Percentiles rank a stretch among this genome's conserved stretches.
These are phyloP conservation scores for Phialophora tarda DNA, from an alignment of 2,329 filamentous ascomycete genomes.

Conservation along the genomic window DNA sequence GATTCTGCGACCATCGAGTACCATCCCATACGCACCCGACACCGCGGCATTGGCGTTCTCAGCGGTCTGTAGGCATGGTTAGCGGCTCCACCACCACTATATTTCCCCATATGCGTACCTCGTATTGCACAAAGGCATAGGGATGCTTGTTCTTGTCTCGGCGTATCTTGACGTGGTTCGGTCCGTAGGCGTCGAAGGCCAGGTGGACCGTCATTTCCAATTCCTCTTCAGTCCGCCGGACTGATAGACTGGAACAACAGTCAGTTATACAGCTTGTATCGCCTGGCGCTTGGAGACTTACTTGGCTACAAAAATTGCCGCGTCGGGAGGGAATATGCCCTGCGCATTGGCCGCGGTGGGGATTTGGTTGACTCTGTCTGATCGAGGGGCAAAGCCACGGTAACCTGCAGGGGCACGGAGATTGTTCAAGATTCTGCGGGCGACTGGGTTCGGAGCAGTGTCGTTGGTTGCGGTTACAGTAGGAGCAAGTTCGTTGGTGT, in stretches of 20 bases:
- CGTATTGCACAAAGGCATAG: conserved; percentile 49
- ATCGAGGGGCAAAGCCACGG: conserved; percentile 35
- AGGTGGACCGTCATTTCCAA: conserved; percentile 42
- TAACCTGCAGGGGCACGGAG: conserved; percentile 10
- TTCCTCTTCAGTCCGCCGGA: conserved; percentile 40
- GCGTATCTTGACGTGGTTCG: conserved; percentile 47
- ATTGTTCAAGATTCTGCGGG: conserved; percentile 12
- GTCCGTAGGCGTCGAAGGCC: conserved; percentile 44
- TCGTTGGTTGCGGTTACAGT: background rate
- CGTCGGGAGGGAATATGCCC: conserved; percentile 46
- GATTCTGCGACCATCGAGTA: conserved; percentile 37
- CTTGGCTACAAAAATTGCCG: conserved; percentile 50
- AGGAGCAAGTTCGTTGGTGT: conserved; percentile 27
- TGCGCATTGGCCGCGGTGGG: conserved; percentile 46
- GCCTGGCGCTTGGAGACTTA: conserved; percentile 37
- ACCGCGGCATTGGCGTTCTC: conserved; percentile 43
- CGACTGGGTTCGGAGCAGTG: conserved; percentile 5
- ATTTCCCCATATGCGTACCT: conserved; percentile 39
- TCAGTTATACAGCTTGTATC: conserved; percentile 20
- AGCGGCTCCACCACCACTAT: conserved; percentile 11
- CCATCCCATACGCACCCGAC: conserved; percentile 21
- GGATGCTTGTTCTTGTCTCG: conserved; percentile 45
- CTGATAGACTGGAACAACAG: conserved; percentile 40
- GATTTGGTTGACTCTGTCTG: conserved; percentile 42
- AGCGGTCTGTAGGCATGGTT: conserved; percentile 37